These are phyloP conservation scores for Phytophthora boehmeriae DNA, from an alignment of 352 stramenopile species.

Conservation along the genomic window DNA sequence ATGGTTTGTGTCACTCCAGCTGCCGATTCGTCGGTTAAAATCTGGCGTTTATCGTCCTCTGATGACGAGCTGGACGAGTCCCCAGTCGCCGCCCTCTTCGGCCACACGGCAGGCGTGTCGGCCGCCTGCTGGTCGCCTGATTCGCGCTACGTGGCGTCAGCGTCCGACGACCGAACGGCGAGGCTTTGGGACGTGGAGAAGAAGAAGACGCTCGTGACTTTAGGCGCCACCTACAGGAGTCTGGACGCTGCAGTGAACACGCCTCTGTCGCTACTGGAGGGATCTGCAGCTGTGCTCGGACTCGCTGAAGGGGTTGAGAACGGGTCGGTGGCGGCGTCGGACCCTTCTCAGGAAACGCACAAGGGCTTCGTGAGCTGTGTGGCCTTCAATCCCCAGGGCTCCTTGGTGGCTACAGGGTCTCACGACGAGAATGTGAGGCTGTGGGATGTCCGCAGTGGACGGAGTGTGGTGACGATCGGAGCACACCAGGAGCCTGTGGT, in stretches of 20 bases:
- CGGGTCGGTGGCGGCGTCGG: conserved; percentile 36
- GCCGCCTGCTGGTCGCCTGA: conserved; percentile 92
- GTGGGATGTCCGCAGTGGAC: conserved; percentile 95
- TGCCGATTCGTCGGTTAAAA: conserved; percentile 75
- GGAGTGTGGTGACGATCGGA: conserved; percentile 87
- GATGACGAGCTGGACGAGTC: conserved; percentile 22
- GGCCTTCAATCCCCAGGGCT: conserved; percentile 94
- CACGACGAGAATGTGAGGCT: conserved; percentile 97
- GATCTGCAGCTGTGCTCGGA: conserved; percentile 21
- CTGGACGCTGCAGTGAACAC: conserved; percentile 37
- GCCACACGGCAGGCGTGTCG: conserved; percentile 95
- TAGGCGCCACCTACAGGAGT: conserved; percentile 59
- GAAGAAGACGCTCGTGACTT: conserved; percentile 64
- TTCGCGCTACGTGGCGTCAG: conserved; percentile 89
- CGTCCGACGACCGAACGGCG: conserved; percentile 95
- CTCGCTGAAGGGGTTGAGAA: conserved; percentile 25
- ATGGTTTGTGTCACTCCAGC: conserved; percentile 32
- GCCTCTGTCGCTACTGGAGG: conserved; percentile 35
- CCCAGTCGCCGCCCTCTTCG: conserved; percentile 58
- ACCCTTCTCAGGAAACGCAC: conserved; percentile 88
- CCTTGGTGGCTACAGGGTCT: conserved; percentile 89
- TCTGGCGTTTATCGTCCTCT: conserved; percentile 54
- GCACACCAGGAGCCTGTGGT: conserved; percentile 97
- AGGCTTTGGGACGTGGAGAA: conserved; percentile 95
- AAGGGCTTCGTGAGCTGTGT: conserved; percentile 95